Evolutionary conservation across 73 alveolate genomes (phyloP).

Genomic region (Paramecium pentaurelia): DNA sequence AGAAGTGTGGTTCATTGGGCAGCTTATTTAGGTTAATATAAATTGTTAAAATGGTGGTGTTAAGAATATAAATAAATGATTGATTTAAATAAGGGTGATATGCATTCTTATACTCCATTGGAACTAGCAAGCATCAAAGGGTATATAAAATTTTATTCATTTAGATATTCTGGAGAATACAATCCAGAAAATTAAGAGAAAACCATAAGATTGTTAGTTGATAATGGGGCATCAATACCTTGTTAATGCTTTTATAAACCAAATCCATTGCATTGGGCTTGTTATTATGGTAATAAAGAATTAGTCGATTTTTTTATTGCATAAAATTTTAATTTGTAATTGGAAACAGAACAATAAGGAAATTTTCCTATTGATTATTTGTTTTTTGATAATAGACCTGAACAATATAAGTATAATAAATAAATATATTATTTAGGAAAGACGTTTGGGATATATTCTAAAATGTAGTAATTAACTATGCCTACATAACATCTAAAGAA

Average conservation of each 20-base stretch:
- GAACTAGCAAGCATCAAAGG: conserved; percentile 21
- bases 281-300: conserved; percentile 18
- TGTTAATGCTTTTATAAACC: not conserved
- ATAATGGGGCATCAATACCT: not conserved
- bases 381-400: not conserved
- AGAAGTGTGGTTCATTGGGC: conserved; percentile 42
- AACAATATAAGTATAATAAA: not conserved
- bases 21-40: conserved; percentile 15
- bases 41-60: conserved; percentile 29
- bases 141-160: not conserved
- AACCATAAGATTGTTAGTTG: not conserved
- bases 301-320: not conserved
- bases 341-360: not conserved
- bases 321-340: not conserved
- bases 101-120: not conserved
- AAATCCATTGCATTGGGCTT: conserved; percentile 35
- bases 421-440: not conserved
- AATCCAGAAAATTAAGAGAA: not conserved
- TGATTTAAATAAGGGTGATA: conserved; percentile 17
- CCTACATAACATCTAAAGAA: not conserved
- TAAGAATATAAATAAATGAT: not conserved
- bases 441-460: not conserved
- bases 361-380: conserved; percentile 25
- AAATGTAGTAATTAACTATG: not conserved
- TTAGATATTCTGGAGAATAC: not conserved